Percentiles rank a stretch among this genome's conserved stretches.
phyloP scores from a whole-genome alignment of 108 stramenopile genomes.

The Ochromonas danica region DNA sequence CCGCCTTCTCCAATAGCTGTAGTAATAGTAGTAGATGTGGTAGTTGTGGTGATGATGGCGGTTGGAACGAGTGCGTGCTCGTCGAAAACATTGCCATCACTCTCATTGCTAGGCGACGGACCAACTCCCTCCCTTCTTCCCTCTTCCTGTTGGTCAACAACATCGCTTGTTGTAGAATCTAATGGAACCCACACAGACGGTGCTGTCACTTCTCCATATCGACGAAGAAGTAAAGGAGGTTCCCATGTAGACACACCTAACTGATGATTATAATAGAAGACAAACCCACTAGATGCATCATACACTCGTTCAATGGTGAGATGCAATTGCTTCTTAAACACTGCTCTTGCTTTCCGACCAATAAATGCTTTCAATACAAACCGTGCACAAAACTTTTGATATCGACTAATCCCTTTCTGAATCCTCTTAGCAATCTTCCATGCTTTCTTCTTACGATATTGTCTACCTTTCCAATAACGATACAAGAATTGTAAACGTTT shows the following conservation, averaged over 20 bases:
- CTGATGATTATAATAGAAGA: conserved; percentile 29
- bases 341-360: background rate
- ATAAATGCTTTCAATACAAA: background rate
- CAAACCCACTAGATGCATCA: background rate
- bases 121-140: too few species aligned
- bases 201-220: background rate
- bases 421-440: background rate
- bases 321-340: background rate
- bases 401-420: background rate
- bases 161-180: background rate
- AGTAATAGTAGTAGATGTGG: background rate
- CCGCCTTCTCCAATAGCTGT: too few species aligned
- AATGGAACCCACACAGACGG: background rate
- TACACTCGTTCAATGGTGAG: conserved; percentile 1
- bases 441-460: background rate
- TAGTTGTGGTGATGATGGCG: background rate
- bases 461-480: background rate
- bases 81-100: background rate
- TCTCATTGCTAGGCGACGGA: background rate
- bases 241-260: background rate
- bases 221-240: background rate
- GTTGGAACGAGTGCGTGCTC: background rate
- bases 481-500: background rate
- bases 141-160: background rate
- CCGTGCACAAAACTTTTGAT: background rate